phyloP scores from a whole-genome alignment of 2,329 filamentous ascomycete genomes.

The Alternaria ventricosa region DNA sequence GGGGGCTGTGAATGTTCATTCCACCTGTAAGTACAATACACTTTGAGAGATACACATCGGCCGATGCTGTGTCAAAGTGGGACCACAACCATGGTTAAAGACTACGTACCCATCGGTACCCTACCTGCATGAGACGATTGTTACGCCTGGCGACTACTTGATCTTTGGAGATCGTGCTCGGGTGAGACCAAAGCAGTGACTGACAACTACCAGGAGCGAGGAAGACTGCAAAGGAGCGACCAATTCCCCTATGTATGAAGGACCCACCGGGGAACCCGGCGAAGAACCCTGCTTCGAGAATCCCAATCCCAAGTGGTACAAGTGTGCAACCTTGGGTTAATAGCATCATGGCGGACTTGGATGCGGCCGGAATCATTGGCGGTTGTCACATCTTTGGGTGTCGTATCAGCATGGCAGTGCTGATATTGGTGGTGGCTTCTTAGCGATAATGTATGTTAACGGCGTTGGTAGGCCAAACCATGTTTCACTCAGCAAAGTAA shows the following conservation, averaged over 20 bases:
- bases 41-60: background rate
- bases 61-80: too few relatives aligned
- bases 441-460: too few relatives aligned
- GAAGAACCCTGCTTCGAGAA: slow-evolving; percentile 12
- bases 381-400: rapidly evolving
- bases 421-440: too few relatives aligned
- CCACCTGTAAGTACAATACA: background rate
- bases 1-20: slow-evolving; percentile 16
- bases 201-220: background rate
- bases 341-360: background rate
- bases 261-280: slow-evolving; percentile 9
- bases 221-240: slow-evolving; percentile 3
- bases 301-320: slow-evolving; percentile 23
- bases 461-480: background rate
- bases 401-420: background rate
- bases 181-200: background rate
- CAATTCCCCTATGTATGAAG: slow-evolving; percentile 3
- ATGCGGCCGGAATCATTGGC: too few relatives aligned
- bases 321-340: slow-evolving; percentile 3
- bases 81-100: too few relatives aligned
- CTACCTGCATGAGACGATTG: too few relatives aligned
- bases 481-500: background rate
- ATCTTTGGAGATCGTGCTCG: background rate
- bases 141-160: background rate
- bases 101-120: too few relatives aligned